A percentile compares a stretch with the other conserved stretches of the same genome.
Conservation (phyloP, 2,329 filamentous ascomycete genomes). For the Amauroascus verrucosus region DNA sequence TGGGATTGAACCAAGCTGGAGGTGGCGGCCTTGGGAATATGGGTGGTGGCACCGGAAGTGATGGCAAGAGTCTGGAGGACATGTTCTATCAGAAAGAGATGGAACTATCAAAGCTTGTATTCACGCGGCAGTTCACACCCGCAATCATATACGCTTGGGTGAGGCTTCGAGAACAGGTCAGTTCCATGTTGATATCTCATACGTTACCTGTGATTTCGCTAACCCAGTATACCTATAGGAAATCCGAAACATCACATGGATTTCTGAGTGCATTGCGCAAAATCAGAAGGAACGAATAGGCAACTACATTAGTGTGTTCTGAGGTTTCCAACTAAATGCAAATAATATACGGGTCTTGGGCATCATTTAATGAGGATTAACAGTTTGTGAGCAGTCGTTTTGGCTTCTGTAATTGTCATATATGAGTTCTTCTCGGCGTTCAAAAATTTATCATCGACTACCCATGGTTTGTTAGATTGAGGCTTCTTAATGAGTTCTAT, state of each 20-base stretch:
- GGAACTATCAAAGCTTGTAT: constrained; percentile 91
- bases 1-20: constrained; percentile 65
- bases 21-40: constrained; percentile 71
- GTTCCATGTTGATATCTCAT: constrained; percentile 23
- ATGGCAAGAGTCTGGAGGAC: constrained; percentile 87
- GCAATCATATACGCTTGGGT: constrained; percentile 97
- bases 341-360: background rate
- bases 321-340: constrained; percentile 21
- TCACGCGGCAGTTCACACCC: constrained; percentile 91
- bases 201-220: constrained; percentile 17
- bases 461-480: background rate
- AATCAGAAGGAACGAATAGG: constrained; percentile 98
- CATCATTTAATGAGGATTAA: background rate
- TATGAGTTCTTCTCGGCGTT: background rate
- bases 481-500: background rate
- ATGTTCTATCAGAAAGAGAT: constrained; percentile 99
- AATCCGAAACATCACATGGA: constrained; percentile 99
- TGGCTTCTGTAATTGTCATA: background rate
- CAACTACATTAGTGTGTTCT: constrained; percentile 98
- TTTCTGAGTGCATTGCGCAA: constrained; percentile 97
- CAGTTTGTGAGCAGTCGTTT: background rate
- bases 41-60: constrained; percentile 65
- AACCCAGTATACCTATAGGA: constrained; percentile 49
- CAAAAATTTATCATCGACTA: background rate
- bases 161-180: constrained; percentile 89